Evolutionary conservation across 768 basidiomycete species (phyloP), one percentile per base, ranked within the genome.

Genomic region (Lactifluus subvellereus): DNA sequence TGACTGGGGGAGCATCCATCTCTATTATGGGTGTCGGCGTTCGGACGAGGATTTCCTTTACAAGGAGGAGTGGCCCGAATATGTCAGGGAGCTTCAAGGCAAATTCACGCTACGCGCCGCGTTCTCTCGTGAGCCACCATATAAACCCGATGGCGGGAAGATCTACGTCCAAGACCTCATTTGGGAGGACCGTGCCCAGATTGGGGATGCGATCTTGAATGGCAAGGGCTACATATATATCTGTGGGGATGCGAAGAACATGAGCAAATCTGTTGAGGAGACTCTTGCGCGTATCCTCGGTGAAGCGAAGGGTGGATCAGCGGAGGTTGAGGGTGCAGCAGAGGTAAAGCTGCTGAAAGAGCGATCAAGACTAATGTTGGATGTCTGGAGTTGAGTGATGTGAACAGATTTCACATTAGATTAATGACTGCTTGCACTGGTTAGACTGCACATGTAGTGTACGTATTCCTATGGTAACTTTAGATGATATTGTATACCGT

Each of bases 91-190:
- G 73, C 84, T 99, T 56, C 85, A 87, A 69, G 94, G 91, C 70
- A 97, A 97, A 74, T 94, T 99, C 80, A 79, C 81, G 64, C 80
- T 99, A 77, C 88, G 90, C 73, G 80, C 80, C 66, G 93, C 97
- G 5, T 93, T 98, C 80, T 98, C 95, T 47, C 89, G 94, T 56
- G 88, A 95, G 69, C 78, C 79, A 60, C 85, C 84, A n/a, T 91
- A 83, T 79, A 91, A 89, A 74, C 83, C 90, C 6, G 93, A 94
- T 67, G 90, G 94, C 30, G 80, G 89, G 80, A 99, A 98, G 80
- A 91, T 96, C 71, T 99, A 99, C 76, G 97, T 99, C n/a, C 97
- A 99, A 77, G 94, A 99, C 75, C 78, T 98, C 61, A 77, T 99
- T 11, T 94, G 89, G 90, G 85, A 98, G 54, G 85, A 93, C 72